A percentile compares a stretch with the other conserved stretches of the same genome.
Evolutionary conservation across 1,284 basidiomycete genomes (phyloP).

Genomic region (Peniophora sp.): DNA sequence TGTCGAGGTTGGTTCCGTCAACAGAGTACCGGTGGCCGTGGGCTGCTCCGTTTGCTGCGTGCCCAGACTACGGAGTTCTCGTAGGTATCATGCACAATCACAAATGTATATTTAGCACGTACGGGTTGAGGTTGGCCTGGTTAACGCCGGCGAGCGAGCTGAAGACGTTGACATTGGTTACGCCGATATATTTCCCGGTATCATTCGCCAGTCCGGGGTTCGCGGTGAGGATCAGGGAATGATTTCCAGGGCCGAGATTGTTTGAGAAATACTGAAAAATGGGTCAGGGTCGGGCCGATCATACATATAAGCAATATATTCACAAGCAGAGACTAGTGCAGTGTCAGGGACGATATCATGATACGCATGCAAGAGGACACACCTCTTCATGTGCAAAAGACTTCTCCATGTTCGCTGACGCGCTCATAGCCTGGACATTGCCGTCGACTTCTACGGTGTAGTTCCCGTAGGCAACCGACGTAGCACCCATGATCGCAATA

Average conservation of each 20-base stretch:
- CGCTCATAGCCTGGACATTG: constrained; percentile 22
- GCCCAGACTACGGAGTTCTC: no score
- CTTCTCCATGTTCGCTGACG: constrained; percentile 24
- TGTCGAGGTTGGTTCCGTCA: background rate
- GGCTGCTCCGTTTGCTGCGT: background rate
- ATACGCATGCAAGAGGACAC: background rate
- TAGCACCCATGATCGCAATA: constrained; percentile 42
- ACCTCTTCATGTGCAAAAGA: constrained; percentile 27
- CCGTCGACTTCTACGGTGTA: constrained; percentile 39
- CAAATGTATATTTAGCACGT: background rate
- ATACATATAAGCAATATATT: constrained; percentile 9
- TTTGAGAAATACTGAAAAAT: constrained; percentile 29
- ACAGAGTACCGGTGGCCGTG: background rate
- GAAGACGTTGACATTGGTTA: constrained; percentile 36
- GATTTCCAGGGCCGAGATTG: constrained; percentile 24
- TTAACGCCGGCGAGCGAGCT: no score
- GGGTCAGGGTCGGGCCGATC: constrained; percentile 3
- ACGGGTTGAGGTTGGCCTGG: background rate
- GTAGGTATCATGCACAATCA: background rate
- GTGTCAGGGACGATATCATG: no score
- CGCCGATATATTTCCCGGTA: constrained; percentile 29
- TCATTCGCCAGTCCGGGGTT: constrained; percentile 14
- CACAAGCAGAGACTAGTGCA: constrained; percentile 43
- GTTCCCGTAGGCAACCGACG: constrained; percentile 39
- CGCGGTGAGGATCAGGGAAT: constrained; percentile 26